A percentile compares a stretch with the other conserved stretches of the same genome.
Conservation (phyloP, 2,329 filamentous ascomycete genomes). For the Pseudogymnoascus sp. region DNA sequence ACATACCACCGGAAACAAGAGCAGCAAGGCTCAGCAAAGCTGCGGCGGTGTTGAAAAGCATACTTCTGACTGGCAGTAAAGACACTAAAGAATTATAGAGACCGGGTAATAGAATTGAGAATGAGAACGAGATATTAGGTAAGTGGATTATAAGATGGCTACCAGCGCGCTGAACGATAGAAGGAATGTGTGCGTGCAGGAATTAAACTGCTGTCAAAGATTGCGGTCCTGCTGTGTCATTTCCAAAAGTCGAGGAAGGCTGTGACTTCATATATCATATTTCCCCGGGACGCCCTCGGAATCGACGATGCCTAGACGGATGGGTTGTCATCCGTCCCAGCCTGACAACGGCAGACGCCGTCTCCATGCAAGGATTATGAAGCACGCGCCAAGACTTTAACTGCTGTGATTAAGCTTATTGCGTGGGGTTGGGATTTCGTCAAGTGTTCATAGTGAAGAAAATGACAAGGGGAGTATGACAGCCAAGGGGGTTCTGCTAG, state of each 20-base stretch:
- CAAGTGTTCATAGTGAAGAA: background rate
- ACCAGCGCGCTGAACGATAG: background rate
- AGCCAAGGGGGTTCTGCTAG: background rate
- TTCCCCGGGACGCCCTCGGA: background rate
- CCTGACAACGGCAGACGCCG: background rate
- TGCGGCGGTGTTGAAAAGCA: slow-evolving; percentile 1
- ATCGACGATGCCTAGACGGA: background rate
- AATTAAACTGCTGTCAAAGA: background rate
- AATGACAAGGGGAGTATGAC: background rate
- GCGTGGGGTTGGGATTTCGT: background rate
- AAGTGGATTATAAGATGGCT: slow-evolving; percentile 4
- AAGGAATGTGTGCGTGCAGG: background rate
- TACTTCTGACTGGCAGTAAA: background rate
- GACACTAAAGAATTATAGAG: background rate
- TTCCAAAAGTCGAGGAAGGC: background rate
- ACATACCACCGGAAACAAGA: slow-evolving; percentile 22
- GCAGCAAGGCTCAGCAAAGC: slow-evolving; percentile 21
- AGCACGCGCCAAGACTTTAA: background rate
- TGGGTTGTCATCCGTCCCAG: slow-evolving; percentile 1
- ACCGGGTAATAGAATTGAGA: background rate
- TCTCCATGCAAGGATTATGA: background rate
- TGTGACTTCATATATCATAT: slow-evolving; percentile 2
- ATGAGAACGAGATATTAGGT: background rate
- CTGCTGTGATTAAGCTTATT: background rate
- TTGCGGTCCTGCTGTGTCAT: background rate